Conservation (phyloP, 129 eudicot species). For the Lonicera japonica region DNA sequence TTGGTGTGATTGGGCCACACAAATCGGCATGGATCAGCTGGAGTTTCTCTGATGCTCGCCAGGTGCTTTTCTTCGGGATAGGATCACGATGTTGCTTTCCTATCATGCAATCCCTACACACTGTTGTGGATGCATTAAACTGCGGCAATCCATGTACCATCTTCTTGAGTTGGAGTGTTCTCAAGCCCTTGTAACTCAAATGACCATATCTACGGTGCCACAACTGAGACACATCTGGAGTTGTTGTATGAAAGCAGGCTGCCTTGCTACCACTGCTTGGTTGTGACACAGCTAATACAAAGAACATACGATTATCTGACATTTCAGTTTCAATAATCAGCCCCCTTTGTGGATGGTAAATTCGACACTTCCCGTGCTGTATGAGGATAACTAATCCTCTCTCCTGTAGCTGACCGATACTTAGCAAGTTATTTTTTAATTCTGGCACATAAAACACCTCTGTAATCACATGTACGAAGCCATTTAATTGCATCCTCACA, state of each 20-base stretch:
- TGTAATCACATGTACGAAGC: neutral
- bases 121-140: neutral
- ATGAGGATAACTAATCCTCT: neutral
- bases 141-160: neutral
- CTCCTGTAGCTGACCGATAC: neutral
- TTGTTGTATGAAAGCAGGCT: too few species aligned
- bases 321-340: neutral
- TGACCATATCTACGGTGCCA: neutral
- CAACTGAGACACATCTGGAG: neutral
- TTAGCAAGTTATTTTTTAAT: neutral
- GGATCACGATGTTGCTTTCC: neutral
- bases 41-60: neutral
- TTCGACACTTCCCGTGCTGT: neutral
- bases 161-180: neutral
- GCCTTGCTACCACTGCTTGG: too few species aligned
- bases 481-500: neutral
- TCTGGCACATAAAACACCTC: neutral
- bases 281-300: too few species aligned
- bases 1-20: neutral
- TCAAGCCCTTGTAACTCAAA: neutral
- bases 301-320: neutral
- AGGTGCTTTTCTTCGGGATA: neutral
- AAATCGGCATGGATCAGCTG: neutral
- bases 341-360: neutral
- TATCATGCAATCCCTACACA: neutral